These are phyloP conservation scores for Scheffersomyces lignosus DNA, from an alignment of 805 yeast genomes.

Conservation along the genomic window DNA sequence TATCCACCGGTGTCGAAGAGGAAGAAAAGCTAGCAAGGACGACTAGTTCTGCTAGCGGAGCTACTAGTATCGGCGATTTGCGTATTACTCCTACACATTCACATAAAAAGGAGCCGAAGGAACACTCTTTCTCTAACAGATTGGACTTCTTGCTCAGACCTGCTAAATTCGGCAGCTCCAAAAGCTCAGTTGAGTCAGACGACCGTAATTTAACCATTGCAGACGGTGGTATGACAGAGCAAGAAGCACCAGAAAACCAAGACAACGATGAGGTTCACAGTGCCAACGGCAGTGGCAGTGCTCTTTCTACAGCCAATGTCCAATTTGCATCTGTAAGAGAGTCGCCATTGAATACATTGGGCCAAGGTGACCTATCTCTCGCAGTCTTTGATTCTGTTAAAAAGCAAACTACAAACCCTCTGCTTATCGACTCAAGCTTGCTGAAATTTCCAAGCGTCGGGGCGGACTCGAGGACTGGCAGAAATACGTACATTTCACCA, in stretches of 20 bases:
- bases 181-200: conserved; percentile 6
- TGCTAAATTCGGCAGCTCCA: conserved; percentile 11
- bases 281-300: conserved; percentile 1
- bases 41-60: neutral
- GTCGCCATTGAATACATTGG: conserved; percentile 48
- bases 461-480: neutral
- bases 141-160: conserved; percentile 26
- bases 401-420: conserved; percentile 4
- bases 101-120: conserved; percentile 1
- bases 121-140: conserved; percentile 18
- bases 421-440: neutral
- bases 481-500: conserved; percentile 13
- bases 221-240: neutral
- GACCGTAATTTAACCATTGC: too few relatives aligned
- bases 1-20: conserved; percentile 8
- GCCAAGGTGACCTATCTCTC: conserved; percentile 47
- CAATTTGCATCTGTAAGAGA: conserved; percentile 49
- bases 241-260: neutral
- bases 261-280: neutral
- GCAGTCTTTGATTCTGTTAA: conserved; percentile 25
- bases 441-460: too few relatives aligned
- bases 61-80: neutral
- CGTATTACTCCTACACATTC: neutral
- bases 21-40: neutral
- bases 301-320: conserved; percentile 29